Percentiles rank a stretch among this genome's conserved stretches.
Evolutionary conservation across 164 flowering plant species (phyloP).

Genomic region (Nelumbo lutea): DNA sequence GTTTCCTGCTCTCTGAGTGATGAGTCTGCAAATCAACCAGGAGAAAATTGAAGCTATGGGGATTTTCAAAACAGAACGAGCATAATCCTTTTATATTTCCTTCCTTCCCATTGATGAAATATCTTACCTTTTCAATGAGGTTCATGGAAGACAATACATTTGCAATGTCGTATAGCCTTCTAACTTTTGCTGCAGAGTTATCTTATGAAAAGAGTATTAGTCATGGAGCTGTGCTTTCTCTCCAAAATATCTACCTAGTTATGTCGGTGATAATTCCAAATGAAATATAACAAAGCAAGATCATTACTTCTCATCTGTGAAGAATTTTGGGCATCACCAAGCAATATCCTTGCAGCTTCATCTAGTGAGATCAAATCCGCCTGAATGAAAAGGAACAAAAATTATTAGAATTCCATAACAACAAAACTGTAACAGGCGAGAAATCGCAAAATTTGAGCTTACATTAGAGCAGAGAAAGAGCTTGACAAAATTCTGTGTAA

Average conservation of each 20-base stretch:
- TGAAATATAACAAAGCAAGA: constrained; percentile 7
- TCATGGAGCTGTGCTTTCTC: neutral
- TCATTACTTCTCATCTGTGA: constrained; percentile 66
- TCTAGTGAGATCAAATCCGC: constrained; percentile 68
- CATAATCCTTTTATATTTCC: neutral
- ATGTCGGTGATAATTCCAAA: neutral
- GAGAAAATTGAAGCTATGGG: neutral
- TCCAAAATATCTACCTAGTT: too few relatives aligned
- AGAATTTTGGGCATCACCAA: constrained; percentile 55
- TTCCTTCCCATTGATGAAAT: neutral
- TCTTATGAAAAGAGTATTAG: constrained; percentile 20
- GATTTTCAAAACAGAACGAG: neutral
- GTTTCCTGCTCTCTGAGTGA: constrained; percentile 64
- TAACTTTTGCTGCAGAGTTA: constrained; percentile 76
- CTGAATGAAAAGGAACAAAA: constrained; percentile 24
- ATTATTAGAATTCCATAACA: neutral
- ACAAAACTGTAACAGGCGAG: neutral
- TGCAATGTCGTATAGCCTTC: constrained; percentile 90
- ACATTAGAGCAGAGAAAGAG: constrained; percentile 81
- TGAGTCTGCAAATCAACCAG: constrained; percentile 53
- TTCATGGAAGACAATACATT: constrained; percentile 94
- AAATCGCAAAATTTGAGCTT: constrained; percentile 16
- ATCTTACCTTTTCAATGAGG: constrained; percentile 84
- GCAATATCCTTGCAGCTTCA: constrained; percentile 77
- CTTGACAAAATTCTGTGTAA: constrained; percentile 91